These are phyloP conservation scores for Parastagonospora avenae DNA, from an alignment of 2,329 filamentous ascomycete species.

Conservation along the genomic window DNA sequence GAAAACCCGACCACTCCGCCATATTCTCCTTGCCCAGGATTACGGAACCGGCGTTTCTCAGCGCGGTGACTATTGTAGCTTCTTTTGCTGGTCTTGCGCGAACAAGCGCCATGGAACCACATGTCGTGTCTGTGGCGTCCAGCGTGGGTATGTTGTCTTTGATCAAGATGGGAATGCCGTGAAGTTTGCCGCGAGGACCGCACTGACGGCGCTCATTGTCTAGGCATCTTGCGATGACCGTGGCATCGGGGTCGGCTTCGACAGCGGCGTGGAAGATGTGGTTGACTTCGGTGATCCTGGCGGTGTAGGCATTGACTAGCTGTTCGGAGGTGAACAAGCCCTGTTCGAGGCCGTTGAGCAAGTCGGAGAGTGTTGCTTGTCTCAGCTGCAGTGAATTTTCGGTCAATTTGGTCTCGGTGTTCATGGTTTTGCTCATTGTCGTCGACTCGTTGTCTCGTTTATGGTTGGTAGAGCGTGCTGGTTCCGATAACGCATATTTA, in stretches of 20 bases:
- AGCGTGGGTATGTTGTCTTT: conserved; percentile 67
- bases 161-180: conserved; percentile 65
- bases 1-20: conserved; percentile 65
- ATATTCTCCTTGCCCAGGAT: conserved; percentile 68
- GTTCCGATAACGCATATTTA: no score
- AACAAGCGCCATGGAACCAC: conserved; percentile 65
- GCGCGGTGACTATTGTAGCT: conserved; percentile 60
- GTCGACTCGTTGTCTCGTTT: no score
- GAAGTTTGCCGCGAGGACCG: conserved; percentile 55
- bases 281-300: conserved; percentile 61
- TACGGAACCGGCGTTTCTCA: conserved; percentile 63
- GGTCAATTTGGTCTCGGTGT: no score
- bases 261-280: conserved; percentile 61
- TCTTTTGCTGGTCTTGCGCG: conserved; percentile 61
- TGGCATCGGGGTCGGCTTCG: conserved; percentile 54
- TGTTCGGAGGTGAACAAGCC: conserved; percentile 21
- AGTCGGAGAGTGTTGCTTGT: neutral
- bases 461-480: no score
- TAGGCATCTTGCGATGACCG: conserved; percentile 53
- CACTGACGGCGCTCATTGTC: conserved; percentile 52
- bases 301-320: conserved; percentile 58
- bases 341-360: no score
- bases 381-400: no score
- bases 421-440: no score
- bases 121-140: conserved; percentile 28